Evolutionary conservation across 768 basidiomycete genomes (phyloP), one percentile per base, ranked within the genome.

Genomic region (Plicaturopsis crispa): DNA sequence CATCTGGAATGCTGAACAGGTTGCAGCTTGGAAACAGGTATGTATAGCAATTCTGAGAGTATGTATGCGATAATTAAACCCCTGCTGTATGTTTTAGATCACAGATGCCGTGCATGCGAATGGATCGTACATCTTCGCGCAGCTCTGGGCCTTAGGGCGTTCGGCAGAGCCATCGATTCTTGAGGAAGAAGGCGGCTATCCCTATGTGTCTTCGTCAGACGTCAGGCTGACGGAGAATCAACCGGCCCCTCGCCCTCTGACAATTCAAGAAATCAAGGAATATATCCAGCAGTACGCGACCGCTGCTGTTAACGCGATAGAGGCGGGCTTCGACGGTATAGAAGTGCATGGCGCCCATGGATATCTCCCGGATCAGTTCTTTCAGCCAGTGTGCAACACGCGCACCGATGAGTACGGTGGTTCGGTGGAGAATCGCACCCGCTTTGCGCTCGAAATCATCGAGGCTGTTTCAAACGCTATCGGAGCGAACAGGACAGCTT

Each of bases 261-360:
- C 69, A 0, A 54, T 52, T 0, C 53, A 50, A 0, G 78, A 78
- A 33, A 72, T 81, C n/a, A 35, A 48, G 59, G 30, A 70, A 77
- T 38, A 71, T 73, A 52, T 72, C 14, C 23, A 57, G 13, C 55
- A 69, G 7, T 83, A 71, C 46, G 72, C 63, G 5, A 57, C 63
- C 11, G 78, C 75, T 2, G 78, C 82, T 3, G 59, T 59, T 19
- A 75, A 75, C 38, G 75, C 75, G 7, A 61, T 80, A 32, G 47
- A 50, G 16, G 80, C 82, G 19, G 82, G 78, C 1, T 85, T 85
- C 44, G 83, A 86, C 42, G 84, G 81, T 19, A 60, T 75, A 4
- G 75, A 80, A 57, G 59, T 69, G 42, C 56, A 60, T 30, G 50
- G 42, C 41, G 49, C 46, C 45, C 49, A 56, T 24, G 45, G 50